Base-by-base conservation (phyloP, 140 eudicot species). In the Erigeron philadelphicus region DNA sequence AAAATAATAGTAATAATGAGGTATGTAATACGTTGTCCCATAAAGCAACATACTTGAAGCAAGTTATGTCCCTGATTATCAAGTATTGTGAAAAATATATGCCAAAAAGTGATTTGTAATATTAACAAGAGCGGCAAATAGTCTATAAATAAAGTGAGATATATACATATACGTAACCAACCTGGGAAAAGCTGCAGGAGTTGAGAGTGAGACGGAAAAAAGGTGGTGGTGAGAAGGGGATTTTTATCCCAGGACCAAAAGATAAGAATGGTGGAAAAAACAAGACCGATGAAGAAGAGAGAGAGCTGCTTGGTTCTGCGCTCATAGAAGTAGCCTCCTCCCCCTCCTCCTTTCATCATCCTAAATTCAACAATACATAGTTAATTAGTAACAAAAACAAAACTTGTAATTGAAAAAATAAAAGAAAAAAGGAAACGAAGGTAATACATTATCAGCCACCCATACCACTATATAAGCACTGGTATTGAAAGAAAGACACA, bases 201-300 rank as follows among this genome's bases (percentile, higher is more conserved):
- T 40, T 57, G 80, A 64, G 44, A 71, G 44, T 75, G 85, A 44
- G 81, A 70, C 21, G 87, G 94, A 56, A 76, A 55, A 18, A 87
- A 79, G 55, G 89, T 1, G 38, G 25, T 49, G 12, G 81, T 61
- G 35, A 84, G 72, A 47, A 80, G 61, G 2, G 95, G 77, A 50
- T 81, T 78, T 66, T 86, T 88, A 1, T 78, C 83, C 89, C 95
- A 84, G 66, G 82, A 77, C 80, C 88, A 81, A 25, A 80, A 21
- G 18, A 80, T 42, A 65, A 92, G 56, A 69, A 88, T 67, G 41
- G 85, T 68, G 1, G 86, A 74, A 47, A 79, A 81, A 10, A 85
- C 86, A 69, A 86, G 70, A 31, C 78, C 84, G 38, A 85, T 59
- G 70, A 92, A 82, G 82, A 91, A 68, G 49, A 64, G 52, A 13